phyloP scores from a whole-genome alignment of 257 asterid genomes.

The Capsicum pubescens region DNA sequence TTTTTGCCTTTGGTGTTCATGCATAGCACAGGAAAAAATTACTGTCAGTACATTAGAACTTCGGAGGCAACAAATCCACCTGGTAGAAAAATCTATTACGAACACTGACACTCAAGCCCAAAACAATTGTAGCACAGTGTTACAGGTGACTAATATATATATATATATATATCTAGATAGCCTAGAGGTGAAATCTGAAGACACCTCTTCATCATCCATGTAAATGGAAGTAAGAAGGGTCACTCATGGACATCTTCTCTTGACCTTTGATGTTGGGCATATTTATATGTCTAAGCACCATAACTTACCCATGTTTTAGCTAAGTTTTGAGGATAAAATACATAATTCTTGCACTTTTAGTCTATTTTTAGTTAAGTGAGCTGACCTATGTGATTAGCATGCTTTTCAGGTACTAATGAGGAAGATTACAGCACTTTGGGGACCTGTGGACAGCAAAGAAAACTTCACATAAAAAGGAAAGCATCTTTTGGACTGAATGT shows the following conservation, averaged over 20 bases:
- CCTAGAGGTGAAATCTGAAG: constrained; percentile 17
- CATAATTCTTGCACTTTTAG: too few relatives aligned
- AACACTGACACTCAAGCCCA: neutral
- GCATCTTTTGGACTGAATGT: too few relatives aligned
- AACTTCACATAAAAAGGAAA: too few relatives aligned
- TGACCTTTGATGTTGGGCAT: too few relatives aligned
- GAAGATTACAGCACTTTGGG: too few relatives aligned
- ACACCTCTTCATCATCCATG: constrained; percentile 97
- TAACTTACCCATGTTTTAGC: too few relatives aligned
- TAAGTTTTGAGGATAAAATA: too few relatives aligned
- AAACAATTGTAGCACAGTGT: constrained; percentile 1
- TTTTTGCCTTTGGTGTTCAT: constrained; percentile 62
- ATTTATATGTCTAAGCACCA: too few relatives aligned
- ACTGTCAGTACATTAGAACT: neutral
- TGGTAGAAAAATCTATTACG: constrained; percentile 17
- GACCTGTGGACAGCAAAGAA: too few relatives aligned
- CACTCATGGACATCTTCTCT: constrained; percentile 89
- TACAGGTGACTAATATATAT: constrained; percentile 5
- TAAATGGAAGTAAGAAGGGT: constrained; percentile 71
- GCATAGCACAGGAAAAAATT: neutral
- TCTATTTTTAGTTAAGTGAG: too few relatives aligned
- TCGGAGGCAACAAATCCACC: neutral
- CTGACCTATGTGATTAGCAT: too few relatives aligned
- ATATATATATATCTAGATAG: neutral
- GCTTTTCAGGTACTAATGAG: too few relatives aligned